Percentiles rank a stretch among this genome's conserved stretches.
Evolutionary conservation across 225 moss, liverwort and hornwort species (phyloP).

Genomic region (Thuidium tamariscinum): DNA sequence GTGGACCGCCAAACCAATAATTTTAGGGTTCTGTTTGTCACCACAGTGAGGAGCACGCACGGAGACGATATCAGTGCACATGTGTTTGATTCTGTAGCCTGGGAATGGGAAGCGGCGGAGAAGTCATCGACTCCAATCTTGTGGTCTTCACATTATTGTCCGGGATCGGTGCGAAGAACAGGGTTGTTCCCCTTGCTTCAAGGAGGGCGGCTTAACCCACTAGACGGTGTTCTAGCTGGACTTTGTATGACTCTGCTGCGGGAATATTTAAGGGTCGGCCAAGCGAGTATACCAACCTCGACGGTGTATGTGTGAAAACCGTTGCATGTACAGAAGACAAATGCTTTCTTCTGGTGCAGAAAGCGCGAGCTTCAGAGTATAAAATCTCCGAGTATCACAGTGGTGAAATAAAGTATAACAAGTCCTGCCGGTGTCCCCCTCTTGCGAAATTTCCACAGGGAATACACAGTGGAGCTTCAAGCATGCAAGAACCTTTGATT

Average conservation of each 20-base stretch:
- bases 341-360: background rate
- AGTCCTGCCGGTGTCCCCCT: background rate
- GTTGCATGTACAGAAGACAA: background rate
- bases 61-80: background rate
- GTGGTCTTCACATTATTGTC: background rate
- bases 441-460: no score
- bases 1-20: background rate
- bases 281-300: background rate
- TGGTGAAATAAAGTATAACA: no score
- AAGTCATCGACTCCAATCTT: background rate
- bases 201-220: background rate
- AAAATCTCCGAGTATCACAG: background rate
- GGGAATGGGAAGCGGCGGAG: background rate
- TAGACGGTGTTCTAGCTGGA: background rate
- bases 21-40: background rate
- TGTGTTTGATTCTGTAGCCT: background rate
- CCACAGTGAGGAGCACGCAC: background rate
- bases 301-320: no score
- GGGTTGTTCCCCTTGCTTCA: accelerated
- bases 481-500: background rate
- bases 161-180: background rate
- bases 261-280: background rate
- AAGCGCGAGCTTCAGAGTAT: no score
- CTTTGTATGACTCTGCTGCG: background rate
- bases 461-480: no score